A percentile compares a stretch with the other conserved stretches of the same genome.
Conservation (phyloP, 2,329 filamentous ascomycete genomes). For the Fusarium sp. region DNA sequence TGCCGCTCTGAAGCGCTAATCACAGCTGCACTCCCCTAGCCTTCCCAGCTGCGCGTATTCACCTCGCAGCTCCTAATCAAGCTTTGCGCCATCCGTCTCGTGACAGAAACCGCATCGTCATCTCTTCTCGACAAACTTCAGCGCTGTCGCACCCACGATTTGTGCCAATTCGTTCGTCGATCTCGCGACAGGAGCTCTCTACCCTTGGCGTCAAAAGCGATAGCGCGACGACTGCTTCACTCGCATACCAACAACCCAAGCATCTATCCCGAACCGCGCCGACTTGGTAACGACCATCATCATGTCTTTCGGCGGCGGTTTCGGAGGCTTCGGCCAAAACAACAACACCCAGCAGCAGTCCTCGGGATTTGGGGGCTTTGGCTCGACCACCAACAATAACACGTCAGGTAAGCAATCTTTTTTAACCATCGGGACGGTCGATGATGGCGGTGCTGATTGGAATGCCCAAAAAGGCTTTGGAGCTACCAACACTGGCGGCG, state of each 20-base stretch:
- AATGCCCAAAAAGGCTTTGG: conserved; percentile 49
- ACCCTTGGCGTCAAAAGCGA: conserved; percentile 31
- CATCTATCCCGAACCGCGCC: conserved; percentile 35
- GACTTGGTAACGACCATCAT: conserved; percentile 47
- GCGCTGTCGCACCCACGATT: conserved; percentile 12
- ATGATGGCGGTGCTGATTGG: conserved; percentile 43
- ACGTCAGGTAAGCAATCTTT: conserved; percentile 62
- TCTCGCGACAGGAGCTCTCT: conserved; percentile 33
- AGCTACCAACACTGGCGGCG: conserved; percentile 48
- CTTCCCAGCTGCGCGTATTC: conserved; percentile 23
- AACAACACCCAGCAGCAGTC: conserved; percentile 57
- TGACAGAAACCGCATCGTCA: not conserved
- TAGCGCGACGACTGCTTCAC: conserved; percentile 37
- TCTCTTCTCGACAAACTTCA: conserved; percentile 10
- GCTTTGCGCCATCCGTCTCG: conserved; percentile 21
- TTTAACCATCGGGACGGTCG: conserved; percentile 26
- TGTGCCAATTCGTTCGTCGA: conserved; percentile 28
- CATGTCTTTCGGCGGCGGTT: conserved; percentile 67
- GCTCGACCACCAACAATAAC: conserved; percentile 53
- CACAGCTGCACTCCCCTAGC: conserved; percentile 29
- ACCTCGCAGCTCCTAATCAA: conserved; percentile 14
- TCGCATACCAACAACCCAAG: conserved; percentile 27
- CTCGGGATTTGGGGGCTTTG: conserved; percentile 68
- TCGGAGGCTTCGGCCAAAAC: conserved; percentile 66
- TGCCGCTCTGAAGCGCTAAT: conserved; percentile 22